Evolutionary conservation across 1,139 yeast genomes (phyloP).

Genomic region (Suhomyces coccinellae): DNA sequence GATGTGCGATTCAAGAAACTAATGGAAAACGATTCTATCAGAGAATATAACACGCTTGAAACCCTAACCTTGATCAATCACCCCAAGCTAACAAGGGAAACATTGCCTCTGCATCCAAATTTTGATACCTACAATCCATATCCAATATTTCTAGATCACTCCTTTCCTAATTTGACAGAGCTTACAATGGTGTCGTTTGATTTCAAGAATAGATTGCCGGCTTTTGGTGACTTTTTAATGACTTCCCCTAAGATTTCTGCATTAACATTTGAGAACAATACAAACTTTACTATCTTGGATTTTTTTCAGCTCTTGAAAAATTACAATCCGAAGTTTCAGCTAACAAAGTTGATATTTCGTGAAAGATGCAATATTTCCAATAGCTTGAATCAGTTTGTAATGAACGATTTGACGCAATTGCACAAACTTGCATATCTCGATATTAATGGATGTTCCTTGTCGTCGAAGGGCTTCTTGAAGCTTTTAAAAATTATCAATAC

Average conservation of each 20-base stretch:
- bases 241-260: constrained; percentile 20
- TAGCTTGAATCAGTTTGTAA: constrained; percentile 29
- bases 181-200: constrained; percentile 34
- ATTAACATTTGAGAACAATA: constrained; percentile 38
- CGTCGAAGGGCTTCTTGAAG: constrained; percentile 34
- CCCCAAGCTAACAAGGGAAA: constrained; percentile 21
- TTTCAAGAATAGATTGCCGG: constrained; percentile 29
- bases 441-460: constrained; percentile 34
- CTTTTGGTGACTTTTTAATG: constrained; percentile 33
- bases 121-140: constrained; percentile 27
- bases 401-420: constrained; percentile 29
- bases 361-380: constrained; percentile 26
- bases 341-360: constrained; percentile 32
- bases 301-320: constrained; percentile 34
- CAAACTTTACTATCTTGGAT: constrained; percentile 27
- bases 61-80: constrained; percentile 30
- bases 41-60: constrained; percentile 17
- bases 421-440: constrained; percentile 30
- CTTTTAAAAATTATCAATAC: constrained; percentile 26
- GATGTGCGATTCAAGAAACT: constrained; percentile 21
- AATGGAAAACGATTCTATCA: not conserved
- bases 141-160: constrained; percentile 24
- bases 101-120: constrained; percentile 13
- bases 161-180: constrained; percentile 27
- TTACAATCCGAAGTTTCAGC: constrained; percentile 29